Base-by-base conservation (phyloP, 2,329 filamentous ascomycete genomes). In the Pseudopithomyces chartarum region DNA sequence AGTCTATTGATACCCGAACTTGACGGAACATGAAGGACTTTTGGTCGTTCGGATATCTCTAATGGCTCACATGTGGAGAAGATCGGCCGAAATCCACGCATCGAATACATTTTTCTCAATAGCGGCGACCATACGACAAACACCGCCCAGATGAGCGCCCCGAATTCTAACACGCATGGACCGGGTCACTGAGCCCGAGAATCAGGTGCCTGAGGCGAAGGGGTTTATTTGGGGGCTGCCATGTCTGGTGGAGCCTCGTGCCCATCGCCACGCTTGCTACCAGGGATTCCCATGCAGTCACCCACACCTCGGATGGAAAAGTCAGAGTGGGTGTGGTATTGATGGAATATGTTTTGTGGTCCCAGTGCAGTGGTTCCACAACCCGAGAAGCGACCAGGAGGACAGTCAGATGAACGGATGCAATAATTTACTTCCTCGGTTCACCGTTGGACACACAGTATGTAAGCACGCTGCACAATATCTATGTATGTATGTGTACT, bases 1-100 rank as follows among this genome's bases (percentile, higher is more conserved):
- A 62, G 57, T 23, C 20, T 69, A 42, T 36, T 42, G 36, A 66
- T 69, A 34, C 64, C 66, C 12, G 66, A 69, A 42, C 48, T 69
- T 38, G 66, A 66, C 52, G 53, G 54, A 38, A 58, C 29, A 54
- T 56, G 44, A 58, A 39, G 15, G 43, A n/a, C n/a, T 11, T 19
- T 44, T 19, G 22, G 11, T 20, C 33, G 7, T 12, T 17, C 1
- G 13, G 33, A 26, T 17, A 11, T 11, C 20, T 43, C 15, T 19
- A 43, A 11, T 6, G n/a, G 19, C 13, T 38, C 34, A 38, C 34
- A 38, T 38, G 8, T 29, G 26, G 26, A 29, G 26, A 29, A 29
- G 26, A 6, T n/a, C 6, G n/a, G n/a, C 13, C 12, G n/a, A 13
- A 4, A 13, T 12, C 13, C 34, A 38, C 34, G 12, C 6, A 5